phyloP scores from a whole-genome alignment of 495 filamentous ascomycete species.

The Penicillium coffeae region DNA sequence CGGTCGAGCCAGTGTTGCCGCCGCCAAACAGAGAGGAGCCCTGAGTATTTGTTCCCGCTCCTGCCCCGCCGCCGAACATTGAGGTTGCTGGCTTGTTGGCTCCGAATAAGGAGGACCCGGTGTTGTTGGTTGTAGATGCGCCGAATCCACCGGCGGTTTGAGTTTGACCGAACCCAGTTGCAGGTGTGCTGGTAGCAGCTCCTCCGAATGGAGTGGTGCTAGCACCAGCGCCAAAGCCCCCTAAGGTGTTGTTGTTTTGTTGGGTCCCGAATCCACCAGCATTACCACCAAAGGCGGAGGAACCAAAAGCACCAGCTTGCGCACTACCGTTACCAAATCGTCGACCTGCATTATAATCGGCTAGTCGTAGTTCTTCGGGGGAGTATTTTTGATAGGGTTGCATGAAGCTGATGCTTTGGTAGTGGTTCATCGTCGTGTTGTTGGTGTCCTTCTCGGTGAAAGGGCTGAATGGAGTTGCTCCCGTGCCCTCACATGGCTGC shows the following conservation, averaged over 20 bases:
- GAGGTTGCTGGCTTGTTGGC: constrained; percentile 31
- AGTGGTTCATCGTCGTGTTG: constrained; percentile 61
- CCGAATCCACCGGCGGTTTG: constrained; percentile 50
- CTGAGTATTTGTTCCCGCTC: constrained; percentile 26
- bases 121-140: background rate
- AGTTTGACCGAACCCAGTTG: constrained; percentile 43
- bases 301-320: constrained; percentile 79
- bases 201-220: constrained; percentile 53
- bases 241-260: constrained; percentile 34
- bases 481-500: constrained; percentile 64
- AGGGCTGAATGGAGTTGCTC: constrained; percentile 65
- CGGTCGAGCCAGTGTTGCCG: constrained; percentile 25
- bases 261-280: constrained; percentile 39
- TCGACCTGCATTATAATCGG: constrained; percentile 85
- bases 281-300: constrained; percentile 37
- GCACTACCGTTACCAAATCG: constrained; percentile 76
- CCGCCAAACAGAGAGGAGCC: constrained; percentile 36
- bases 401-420: constrained; percentile 84
- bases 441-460: constrained; percentile 76
- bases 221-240: constrained; percentile 51
- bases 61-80: constrained; percentile 29
- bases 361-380: constrained; percentile 82
- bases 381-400: constrained; percentile 84
- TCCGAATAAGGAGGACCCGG: constrained; percentile 43
- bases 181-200: constrained; percentile 39